phyloP scores from a whole-genome alignment of 2,329 filamentous ascomycete species.

The Monilinia aucupariae region DNA sequence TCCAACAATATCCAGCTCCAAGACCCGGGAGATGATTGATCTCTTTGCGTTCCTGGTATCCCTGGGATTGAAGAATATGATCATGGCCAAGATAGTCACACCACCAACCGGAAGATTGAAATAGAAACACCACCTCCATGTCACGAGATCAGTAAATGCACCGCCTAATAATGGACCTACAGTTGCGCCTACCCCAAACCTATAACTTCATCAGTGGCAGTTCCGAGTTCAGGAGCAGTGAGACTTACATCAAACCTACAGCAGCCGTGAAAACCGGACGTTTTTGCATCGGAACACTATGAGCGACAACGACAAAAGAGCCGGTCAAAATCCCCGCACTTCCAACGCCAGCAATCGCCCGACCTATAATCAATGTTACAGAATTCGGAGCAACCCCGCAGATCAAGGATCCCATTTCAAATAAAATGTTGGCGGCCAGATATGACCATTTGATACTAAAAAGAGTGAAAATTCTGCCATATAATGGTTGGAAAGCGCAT shows the following conservation, averaged over 20 bases:
- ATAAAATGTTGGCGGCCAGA: constrained; percentile 12
- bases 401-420: constrained; percentile 41
- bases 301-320: constrained; percentile 44
- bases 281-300: constrained; percentile 54
- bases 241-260: constrained; percentile 48
- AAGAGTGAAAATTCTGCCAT: constrained; percentile 5
- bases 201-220: not conserved
- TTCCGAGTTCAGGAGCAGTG: too few relatives aligned
- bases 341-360: constrained; percentile 58
- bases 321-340: constrained; percentile 45
- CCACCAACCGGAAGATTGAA: constrained; percentile 50
- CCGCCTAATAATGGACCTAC: constrained; percentile 46
- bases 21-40: constrained; percentile 17
- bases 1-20: constrained; percentile 43
- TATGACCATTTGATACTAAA: constrained; percentile 10
- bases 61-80: not conserved
- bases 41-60: not conserved
- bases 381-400: constrained; percentile 53
- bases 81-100: constrained; percentile 2
- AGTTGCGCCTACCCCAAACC: constrained; percentile 52
- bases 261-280: constrained; percentile 57
- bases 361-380: constrained; percentile 55
- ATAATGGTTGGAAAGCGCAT: constrained; percentile 47
- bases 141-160: not conserved
- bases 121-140: constrained; percentile 39